Percentiles rank a stretch among this genome's conserved stretches.
phyloP scores from a whole-genome alignment of 202 grass and related monocot genomes.

The Dendrocalamus latiflorus region DNA sequence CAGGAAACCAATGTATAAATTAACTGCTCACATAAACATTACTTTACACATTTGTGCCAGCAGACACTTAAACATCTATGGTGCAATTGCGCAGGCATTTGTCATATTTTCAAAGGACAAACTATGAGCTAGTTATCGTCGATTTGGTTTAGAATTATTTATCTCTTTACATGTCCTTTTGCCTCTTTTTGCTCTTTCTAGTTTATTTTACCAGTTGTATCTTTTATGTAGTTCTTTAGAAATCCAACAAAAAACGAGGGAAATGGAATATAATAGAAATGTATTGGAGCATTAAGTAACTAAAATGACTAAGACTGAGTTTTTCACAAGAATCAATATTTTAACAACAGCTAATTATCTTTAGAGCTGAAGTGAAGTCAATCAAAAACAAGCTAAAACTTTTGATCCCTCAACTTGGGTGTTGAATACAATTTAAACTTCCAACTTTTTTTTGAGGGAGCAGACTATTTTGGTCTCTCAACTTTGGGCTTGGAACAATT shows the following conservation, averaged over 20 bases:
- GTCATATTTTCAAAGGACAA: not conserved
- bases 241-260: slow-evolving; percentile 6
- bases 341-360: not conserved
- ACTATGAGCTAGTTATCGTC: not conserved
- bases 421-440: not conserved
- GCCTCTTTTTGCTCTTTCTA: not conserved
- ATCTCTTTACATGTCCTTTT: not conserved
- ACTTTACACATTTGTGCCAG: not conserved
- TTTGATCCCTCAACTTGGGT: not conserved
- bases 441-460: not conserved
- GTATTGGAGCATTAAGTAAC: not conserved
- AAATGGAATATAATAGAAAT: not conserved
- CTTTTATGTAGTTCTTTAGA: not conserved
- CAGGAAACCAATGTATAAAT: not conserved
- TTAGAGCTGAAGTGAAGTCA: not conserved
- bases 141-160: not conserved
- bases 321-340: not conserved
- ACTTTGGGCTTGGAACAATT: not conserved
- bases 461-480: not conserved
- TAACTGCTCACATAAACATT: not conserved
- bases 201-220: not conserved
- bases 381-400: not conserved
- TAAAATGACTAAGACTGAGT: not conserved
- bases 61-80: not conserved
- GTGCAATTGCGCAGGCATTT: not conserved